These are phyloP conservation scores for Gleditsia sinensis DNA, from an alignment of 306 rosid species.

Conservation along the genomic window DNA sequence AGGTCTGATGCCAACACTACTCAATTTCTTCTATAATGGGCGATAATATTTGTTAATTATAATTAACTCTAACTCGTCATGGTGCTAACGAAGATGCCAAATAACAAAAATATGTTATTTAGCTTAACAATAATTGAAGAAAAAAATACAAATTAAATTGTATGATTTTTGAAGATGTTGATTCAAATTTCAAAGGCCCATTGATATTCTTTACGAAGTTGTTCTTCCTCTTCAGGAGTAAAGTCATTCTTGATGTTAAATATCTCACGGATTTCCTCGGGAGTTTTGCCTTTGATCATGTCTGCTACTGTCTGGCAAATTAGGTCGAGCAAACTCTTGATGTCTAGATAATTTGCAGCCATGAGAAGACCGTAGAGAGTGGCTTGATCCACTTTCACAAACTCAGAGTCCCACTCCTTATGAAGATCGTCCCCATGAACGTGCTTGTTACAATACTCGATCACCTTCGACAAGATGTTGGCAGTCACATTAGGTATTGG, in stretches of 20 bases:
- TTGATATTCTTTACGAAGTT: conserved; percentile 26
- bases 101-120: no score
- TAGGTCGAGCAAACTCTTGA: conserved; percentile 37
- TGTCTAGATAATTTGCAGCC: conserved; percentile 40
- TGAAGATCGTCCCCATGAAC: not conserved
- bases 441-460: conserved; percentile 40
- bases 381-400: conserved; percentile 18
- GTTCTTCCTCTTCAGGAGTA: conserved; percentile 36
- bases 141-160: no score
- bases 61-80: no score
- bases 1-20: no score
- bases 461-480: conserved; percentile 16
- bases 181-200: conserved; percentile 43
- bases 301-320: conserved; percentile 30
- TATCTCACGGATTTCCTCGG: conserved; percentile 29
- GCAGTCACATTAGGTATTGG: conserved; percentile 35
- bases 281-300: conserved; percentile 33
- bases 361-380: conserved; percentile 31
- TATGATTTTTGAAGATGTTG: not conserved
- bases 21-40: no score
- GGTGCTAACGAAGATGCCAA: no score
- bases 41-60: no score
- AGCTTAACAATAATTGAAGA: no score
- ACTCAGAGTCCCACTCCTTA: conserved; percentile 32
- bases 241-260: conserved; percentile 44